A percentile compares a stretch with the other conserved stretches of the same genome.
Conservation (phyloP, 345 rosid species). For the Nephelium lappaceum region DNA sequence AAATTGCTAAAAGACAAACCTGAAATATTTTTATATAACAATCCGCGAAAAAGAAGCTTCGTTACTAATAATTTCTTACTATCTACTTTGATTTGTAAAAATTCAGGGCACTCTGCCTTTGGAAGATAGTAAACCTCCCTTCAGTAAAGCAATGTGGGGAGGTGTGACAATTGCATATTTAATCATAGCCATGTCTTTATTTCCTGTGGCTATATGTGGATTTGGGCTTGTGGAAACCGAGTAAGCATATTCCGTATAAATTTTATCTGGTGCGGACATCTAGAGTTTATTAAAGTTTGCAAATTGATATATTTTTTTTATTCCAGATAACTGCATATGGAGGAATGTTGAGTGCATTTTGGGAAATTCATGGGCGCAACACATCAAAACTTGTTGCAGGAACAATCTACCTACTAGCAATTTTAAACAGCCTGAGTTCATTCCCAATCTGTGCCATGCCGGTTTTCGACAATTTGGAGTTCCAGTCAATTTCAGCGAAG, state of each 20-base stretch:
- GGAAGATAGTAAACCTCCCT: constrained; percentile 21
- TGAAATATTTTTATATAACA: too few species aligned
- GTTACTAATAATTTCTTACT: background rate
- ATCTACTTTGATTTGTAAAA: background rate
- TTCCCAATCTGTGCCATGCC: constrained; percentile 65
- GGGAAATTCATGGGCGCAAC: constrained; percentile 22
- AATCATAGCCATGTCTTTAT: constrained; percentile 35
- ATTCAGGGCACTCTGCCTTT: constrained; percentile 61
- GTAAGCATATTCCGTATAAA: constrained; percentile 18
- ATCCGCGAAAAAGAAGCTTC: too few species aligned
- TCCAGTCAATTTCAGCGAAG: constrained; percentile 24
- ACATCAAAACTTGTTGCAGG: constrained; percentile 30
- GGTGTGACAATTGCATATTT: constrained; percentile 43
- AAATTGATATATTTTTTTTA: background rate
- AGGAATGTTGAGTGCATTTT: constrained; percentile 41
- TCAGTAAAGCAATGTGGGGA: constrained; percentile 51
- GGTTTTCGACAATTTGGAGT: constrained; percentile 55
- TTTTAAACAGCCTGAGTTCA: constrained; percentile 37
- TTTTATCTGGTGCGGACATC: too few species aligned
- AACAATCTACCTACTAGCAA: constrained; percentile 27
- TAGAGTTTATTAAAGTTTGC: background rate
- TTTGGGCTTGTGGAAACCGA: constrained; percentile 59
- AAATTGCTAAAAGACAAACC: too few species aligned
- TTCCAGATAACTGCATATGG: constrained; percentile 32
- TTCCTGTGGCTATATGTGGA: constrained; percentile 44